Percentiles rank a stretch among this genome's conserved stretches.
Evolutionary conservation across 108 stramenopile genomes (phyloP).

Genomic region (Cylindrotheca closterium): DNA sequence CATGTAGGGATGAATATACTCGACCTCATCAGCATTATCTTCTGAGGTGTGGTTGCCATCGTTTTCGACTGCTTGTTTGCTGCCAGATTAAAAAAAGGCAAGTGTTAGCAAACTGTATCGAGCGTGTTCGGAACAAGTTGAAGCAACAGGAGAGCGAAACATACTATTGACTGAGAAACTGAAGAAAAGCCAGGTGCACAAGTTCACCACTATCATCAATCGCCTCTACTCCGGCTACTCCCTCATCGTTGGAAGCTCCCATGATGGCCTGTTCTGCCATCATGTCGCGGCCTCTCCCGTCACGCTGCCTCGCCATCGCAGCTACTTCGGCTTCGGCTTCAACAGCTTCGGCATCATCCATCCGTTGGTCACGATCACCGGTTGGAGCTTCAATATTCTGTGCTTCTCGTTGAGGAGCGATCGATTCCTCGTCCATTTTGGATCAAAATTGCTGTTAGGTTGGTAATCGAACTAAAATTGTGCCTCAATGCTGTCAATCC

Average conservation of each 20-base stretch:
- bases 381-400: no score
- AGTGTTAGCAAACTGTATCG: no score
- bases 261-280: slow-evolving; percentile 70
- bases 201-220: slow-evolving; percentile 77
- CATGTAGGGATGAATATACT: slow-evolving; percentile 63
- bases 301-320: slow-evolving; percentile 8
- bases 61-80: slow-evolving; percentile 36
- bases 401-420: no score
- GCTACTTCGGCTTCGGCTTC: slow-evolving; percentile 46
- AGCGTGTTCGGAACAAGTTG: no score
- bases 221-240: slow-evolving; percentile 49
- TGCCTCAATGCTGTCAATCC: no score
- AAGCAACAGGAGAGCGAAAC: slow-evolving; percentile 27
- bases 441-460: no score
- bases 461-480: no score
- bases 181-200: slow-evolving; percentile 63
- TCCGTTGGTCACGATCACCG: no score
- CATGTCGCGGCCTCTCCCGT: slow-evolving; percentile 11
- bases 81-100: not conserved
- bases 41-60: slow-evolving; percentile 22
- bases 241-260: slow-evolving; percentile 50
- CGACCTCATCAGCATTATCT: slow-evolving; percentile 10
- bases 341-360: slow-evolving; percentile 23
- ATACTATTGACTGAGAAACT: slow-evolving; percentile 71
- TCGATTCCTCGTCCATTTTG: no score